Evolutionary conservation across 2,329 filamentous ascomycete genomes (phyloP).

Genomic region (Fusarium proliferatum): DNA sequence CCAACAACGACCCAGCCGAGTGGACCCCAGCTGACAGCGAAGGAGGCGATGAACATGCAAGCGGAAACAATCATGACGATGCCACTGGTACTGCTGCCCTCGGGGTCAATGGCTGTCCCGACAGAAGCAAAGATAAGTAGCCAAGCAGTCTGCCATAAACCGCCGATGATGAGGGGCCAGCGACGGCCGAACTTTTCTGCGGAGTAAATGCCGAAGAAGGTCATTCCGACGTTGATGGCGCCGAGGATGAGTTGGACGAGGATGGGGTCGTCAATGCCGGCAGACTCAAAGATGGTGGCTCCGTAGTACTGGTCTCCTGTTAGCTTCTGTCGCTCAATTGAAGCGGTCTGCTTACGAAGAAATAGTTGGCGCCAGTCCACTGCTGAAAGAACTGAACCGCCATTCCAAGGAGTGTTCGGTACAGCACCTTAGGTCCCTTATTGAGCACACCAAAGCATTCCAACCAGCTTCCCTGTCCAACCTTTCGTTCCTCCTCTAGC

Average conservation of each 20-base stretch:
- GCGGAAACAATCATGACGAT: slow-evolving; percentile 78
- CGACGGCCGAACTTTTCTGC: slow-evolving; percentile 76
- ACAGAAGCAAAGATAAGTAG: slow-evolving; percentile 73
- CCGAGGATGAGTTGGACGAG: slow-evolving; percentile 75
- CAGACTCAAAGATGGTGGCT: slow-evolving; percentile 74
- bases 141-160: slow-evolving; percentile 74
- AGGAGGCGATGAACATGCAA: slow-evolving; percentile 79
- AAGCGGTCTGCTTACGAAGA: slow-evolving; percentile 63
- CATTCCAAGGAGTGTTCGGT: slow-evolving; percentile 73
- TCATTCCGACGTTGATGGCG: slow-evolving; percentile 75
- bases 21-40: slow-evolving; percentile 76
- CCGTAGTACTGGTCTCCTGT: slow-evolving; percentile 65
- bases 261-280: slow-evolving; percentile 74
- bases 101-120: slow-evolving; percentile 59
- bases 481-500: slow-evolving; percentile 58
- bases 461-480: slow-evolving; percentile 62
- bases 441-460: slow-evolving; percentile 69
- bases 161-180: slow-evolving; percentile 72
- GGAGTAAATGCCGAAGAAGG: slow-evolving; percentile 74
- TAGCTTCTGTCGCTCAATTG: accelerated
- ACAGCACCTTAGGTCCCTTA: slow-evolving; percentile 66
- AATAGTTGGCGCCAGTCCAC: slow-evolving; percentile 70
- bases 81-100: slow-evolving; percentile 61
- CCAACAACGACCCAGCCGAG: slow-evolving; percentile 76
- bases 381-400: slow-evolving; percentile 74